Base-by-base conservation (phyloP, 106 monocot species). In the Dendrobium chrysotoxum region DNA sequence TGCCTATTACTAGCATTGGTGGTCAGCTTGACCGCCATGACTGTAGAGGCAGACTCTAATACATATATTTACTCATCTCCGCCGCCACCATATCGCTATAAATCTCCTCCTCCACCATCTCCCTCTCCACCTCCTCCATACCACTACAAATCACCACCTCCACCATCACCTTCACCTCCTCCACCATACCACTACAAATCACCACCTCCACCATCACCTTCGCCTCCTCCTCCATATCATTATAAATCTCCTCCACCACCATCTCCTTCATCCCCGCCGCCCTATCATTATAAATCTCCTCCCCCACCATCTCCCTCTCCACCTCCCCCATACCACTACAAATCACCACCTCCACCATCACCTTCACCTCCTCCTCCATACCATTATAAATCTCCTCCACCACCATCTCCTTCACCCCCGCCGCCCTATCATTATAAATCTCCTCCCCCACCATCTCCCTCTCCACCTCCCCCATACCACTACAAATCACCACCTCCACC, bases 61-160 rank as follows among this genome's bases (percentile, higher is more conserved):
- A 39, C 17, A 20, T 76, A 76, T 76, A 39, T 44, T 6, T 76
- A 76, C 41, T 76, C 75, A 20, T 76, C 75, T 31, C 75, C 75
- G 28, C 77, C 77, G 20, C 75, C 75, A 42, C 26, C 75, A 76
- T 76, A 76, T 44, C 44, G 44, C 40, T 76, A 76, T 18, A 76
- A 42, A 10, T 76, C 75, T 18, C 75, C 13, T 12, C 13, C 50
- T 12, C 50, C 50, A 50, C 47, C 47, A 12, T 12, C 47, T 47
- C 47, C 11, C 47, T 47, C 47, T 0, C 47, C 47, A 12, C 47
- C 47, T 0, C 47, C 47, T 47, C 47, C 47, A 8, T 47, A 47
- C 1, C 50, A 50, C 12, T 50, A 50, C 1, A 50, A 50, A 12
- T 50, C 50, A 1, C 50, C 50, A 0, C 50, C 50, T 50, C 50